phyloP scores from a whole-genome alignment of 2,329 filamentous ascomycete genomes.

The Fusarium sp. region DNA sequence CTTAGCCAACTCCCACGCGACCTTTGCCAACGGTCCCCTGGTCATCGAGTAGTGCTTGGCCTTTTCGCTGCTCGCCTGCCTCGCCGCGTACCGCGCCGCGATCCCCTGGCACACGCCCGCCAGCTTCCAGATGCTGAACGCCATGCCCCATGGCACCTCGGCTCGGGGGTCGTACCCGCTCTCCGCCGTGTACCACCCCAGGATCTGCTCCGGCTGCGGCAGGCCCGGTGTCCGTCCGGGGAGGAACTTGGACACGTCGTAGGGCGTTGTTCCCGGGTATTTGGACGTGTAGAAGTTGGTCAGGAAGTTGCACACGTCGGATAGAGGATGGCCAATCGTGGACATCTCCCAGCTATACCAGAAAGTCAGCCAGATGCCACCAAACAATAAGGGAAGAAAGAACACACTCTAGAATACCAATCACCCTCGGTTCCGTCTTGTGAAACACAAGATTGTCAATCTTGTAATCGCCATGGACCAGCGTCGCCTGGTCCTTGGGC shows the following conservation, averaged over 20 bases:
- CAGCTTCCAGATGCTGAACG: constrained; percentile 70
- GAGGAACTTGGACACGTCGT: constrained; percentile 63
- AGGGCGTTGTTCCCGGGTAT: constrained; percentile 32
- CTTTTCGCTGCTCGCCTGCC: constrained; percentile 90
- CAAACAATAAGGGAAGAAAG: background rate
- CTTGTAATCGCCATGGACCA: constrained; percentile 97
- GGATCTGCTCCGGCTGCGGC: constrained; percentile 53
- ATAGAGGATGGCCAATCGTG: constrained; percentile 94
- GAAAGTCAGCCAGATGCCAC: background rate
- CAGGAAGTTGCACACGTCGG: constrained; percentile 84
- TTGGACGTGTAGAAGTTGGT: constrained; percentile 54
- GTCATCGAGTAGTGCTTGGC: constrained; percentile 77
- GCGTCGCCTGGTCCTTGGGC: constrained; percentile 79
- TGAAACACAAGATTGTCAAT: constrained; percentile 93
- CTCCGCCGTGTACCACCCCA: constrained; percentile 55
- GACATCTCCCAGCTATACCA: constrained; percentile 89
- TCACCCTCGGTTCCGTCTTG: constrained; percentile 85
- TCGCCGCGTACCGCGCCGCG: constrained; percentile 82
- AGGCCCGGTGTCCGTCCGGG: constrained; percentile 74
- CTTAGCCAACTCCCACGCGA: constrained; percentile 80
- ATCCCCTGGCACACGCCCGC: constrained; percentile 85
- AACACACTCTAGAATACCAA: constrained; percentile 86
- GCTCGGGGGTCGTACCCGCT: constrained; percentile 76
- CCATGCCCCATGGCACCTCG: constrained; percentile 70
- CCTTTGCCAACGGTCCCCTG: constrained; percentile 77